phyloP scores from a whole-genome alignment of 2,329 filamentous ascomycete genomes.

The Ophiostoma perfectum region DNA sequence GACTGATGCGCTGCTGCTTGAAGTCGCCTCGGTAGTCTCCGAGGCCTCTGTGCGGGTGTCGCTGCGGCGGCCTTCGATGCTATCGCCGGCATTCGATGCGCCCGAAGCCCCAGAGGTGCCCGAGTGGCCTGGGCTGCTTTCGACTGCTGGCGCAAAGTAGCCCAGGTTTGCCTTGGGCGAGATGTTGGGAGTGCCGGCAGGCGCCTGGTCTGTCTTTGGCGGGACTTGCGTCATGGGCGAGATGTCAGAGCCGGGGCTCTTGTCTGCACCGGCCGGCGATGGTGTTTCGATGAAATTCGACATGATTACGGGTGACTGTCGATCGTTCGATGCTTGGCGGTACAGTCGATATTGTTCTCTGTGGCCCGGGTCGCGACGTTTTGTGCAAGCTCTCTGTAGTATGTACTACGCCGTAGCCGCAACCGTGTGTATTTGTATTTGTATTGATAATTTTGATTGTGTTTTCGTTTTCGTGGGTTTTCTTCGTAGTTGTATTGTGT shows the following conservation, averaged over 20 bases:
- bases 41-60: slow-evolving; percentile 17
- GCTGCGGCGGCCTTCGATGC: slow-evolving; percentile 10
- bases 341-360: background rate
- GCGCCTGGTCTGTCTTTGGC: slow-evolving; percentile 26
- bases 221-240: slow-evolving; percentile 38
- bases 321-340: background rate
- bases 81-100: slow-evolving; percentile 18
- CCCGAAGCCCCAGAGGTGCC: slow-evolving; percentile 10
- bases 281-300: background rate
- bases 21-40: slow-evolving; percentile 1
- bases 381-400: no score
- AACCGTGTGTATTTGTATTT: no score
- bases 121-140: slow-evolving; percentile 12
- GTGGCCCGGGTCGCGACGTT: background rate
- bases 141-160: slow-evolving; percentile 29
- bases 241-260: slow-evolving; percentile 40
- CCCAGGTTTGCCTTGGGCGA: slow-evolving; percentile 23
- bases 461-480: no score
- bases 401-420: no score
- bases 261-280: slow-evolving; percentile 22
- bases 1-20: slow-evolving; percentile 19
- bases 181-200: background rate
- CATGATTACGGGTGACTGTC: background rate
- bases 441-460: no score
- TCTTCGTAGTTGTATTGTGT: background rate